Conservation (phyloP, 805 yeast genomes). For the Scheffersomyces stipitis region DNA sequence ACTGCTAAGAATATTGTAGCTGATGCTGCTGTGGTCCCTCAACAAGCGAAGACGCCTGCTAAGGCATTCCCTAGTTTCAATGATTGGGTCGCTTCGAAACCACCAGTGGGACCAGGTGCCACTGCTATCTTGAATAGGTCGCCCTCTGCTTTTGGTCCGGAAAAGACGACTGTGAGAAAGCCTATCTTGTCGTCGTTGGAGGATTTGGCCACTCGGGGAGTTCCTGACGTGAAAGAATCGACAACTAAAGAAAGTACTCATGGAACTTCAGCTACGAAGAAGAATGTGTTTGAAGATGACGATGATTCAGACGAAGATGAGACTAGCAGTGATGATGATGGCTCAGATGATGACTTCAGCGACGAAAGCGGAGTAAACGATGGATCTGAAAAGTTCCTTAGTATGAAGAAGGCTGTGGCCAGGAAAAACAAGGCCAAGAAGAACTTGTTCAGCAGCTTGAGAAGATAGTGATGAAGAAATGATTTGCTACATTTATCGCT, state of each 20-base stretch:
- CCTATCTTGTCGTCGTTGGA: constrained; percentile 52
- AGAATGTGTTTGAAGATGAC: constrained; percentile 1
- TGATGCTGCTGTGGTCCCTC: neutral
- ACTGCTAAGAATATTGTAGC: neutral
- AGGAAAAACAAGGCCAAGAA: constrained; percentile 9
- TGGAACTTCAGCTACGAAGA: neutral
- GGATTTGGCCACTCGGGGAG: constrained; percentile 61
- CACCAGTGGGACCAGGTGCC: neutral
- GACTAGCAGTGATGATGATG: constrained; percentile 14
- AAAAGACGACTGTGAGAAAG: constrained; percentile 13
- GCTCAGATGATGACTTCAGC: constrained; percentile 13
- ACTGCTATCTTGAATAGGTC: neutral
- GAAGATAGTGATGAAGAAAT: constrained; percentile 9
- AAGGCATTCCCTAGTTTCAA: no score
- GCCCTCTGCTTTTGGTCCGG: neutral
- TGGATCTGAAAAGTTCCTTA: constrained; percentile 21
- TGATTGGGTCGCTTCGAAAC: neutral
- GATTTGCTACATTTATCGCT: neutral
- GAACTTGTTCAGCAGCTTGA: constrained; percentile 30
- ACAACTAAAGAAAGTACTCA: neutral
- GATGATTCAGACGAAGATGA: constrained; percentile 10
- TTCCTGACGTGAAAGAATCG: constrained; percentile 57
- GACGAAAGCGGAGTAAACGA: constrained; percentile 9
- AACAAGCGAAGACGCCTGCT: neutral
- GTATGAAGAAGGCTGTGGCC: constrained; percentile 18